Conservation (phyloP, 495 filamentous ascomycete genomes). For the Neurospora sp. region DNA sequence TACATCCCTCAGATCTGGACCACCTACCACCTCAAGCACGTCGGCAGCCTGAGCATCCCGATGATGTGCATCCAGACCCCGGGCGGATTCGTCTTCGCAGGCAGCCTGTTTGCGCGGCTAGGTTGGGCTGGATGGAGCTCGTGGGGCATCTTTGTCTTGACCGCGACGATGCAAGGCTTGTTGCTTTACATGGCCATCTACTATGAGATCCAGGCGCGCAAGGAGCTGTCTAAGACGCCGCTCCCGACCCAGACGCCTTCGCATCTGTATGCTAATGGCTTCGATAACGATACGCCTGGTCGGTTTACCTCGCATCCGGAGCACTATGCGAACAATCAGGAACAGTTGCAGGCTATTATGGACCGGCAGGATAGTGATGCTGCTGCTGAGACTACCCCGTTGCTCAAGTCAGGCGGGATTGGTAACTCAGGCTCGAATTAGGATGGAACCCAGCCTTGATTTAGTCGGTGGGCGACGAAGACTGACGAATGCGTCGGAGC, state of each 20-base stretch:
- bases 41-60: constrained; percentile 82
- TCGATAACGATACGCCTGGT: constrained; percentile 23
- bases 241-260: constrained; percentile 5
- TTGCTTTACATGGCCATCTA: constrained; percentile 69
- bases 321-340: constrained; percentile 27
- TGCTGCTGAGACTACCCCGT: constrained; percentile 32
- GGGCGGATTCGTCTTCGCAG: constrained; percentile 79
- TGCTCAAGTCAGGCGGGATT: constrained; percentile 29
- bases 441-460: not conserved
- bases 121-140: constrained; percentile 86
- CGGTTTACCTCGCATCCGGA: constrained; percentile 31
- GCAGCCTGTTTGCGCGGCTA: constrained; percentile 68
- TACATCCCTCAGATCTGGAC: constrained; percentile 93
- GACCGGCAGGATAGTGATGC: constrained; percentile 33
- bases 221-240: constrained; percentile 6
- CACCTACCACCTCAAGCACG: constrained; percentile 71
- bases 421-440: constrained; percentile 21
- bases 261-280: constrained; percentile 21
- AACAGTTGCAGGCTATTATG: constrained; percentile 28
- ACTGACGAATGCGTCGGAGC: not conserved
- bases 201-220: constrained; percentile 47
- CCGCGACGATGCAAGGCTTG: constrained; percentile 76
- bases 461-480: not conserved
- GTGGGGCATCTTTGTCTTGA: constrained; percentile 82
- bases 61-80: constrained; percentile 99